These are phyloP conservation scores for Exsudoporus floridanus DNA, from an alignment of 1,284 basidiomycete species.

Conservation along the genomic window DNA sequence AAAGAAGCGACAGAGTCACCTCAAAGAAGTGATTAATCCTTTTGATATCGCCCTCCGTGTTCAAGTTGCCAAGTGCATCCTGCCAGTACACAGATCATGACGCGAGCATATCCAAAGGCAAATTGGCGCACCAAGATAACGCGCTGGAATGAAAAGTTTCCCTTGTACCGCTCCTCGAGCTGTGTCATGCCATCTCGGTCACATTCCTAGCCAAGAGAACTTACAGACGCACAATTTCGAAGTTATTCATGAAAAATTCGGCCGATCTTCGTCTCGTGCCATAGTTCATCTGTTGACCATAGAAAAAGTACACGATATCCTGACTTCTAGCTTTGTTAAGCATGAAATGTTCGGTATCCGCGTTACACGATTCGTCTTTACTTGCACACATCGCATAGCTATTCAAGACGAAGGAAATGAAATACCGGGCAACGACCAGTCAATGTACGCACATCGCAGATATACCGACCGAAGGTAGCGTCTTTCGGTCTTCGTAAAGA, in stretches of 20 bases:
- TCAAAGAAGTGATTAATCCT: conserved; percentile 69
- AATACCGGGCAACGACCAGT: neutral
- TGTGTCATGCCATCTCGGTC: conserved; percentile 35
- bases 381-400: conserved; percentile 38
- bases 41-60: conserved; percentile 67
- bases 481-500: conserved; percentile 72
- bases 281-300: conserved; percentile 39
- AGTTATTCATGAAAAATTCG: conserved; percentile 58
- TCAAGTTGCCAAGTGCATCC: conserved; percentile 62
- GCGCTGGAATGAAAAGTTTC: conserved; percentile 58
- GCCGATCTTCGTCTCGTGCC: conserved; percentile 36
- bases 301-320: conserved; percentile 49
- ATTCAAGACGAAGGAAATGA: conserved; percentile 2
- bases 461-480: conserved; percentile 64
- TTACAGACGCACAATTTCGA: conserved; percentile 50
- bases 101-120: neutral
- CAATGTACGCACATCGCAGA: conserved; percentile 61
- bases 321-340: conserved; percentile 50
- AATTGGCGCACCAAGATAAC: conserved; percentile 48
- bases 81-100: conserved; percentile 25
- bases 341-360: conserved; percentile 50
- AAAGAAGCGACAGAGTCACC: conserved; percentile 34
- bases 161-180: conserved; percentile 72
- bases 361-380: conserved; percentile 40
- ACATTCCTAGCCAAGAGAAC: neutral